Evolutionary conservation across 352 stramenopile species (phyloP).

Genomic region (Globisporangium heterothallicum): DNA sequence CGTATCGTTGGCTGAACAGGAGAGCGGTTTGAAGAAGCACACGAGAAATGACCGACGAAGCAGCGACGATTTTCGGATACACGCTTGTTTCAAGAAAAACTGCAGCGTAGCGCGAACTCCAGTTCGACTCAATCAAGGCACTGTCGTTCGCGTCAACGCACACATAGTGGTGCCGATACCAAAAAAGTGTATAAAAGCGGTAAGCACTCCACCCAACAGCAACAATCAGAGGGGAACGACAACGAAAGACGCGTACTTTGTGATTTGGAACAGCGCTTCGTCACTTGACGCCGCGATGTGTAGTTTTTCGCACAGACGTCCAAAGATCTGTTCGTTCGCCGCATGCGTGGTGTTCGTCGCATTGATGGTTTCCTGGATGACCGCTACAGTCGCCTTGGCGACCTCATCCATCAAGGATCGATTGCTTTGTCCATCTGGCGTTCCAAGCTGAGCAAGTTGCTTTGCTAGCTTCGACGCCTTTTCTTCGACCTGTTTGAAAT

Average conservation of each 20-base stretch:
- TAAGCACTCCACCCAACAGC: neutral
- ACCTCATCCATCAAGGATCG: constrained; percentile 22
- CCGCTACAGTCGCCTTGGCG: constrained; percentile 19
- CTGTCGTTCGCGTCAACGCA: too few species aligned
- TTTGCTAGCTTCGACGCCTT: constrained; percentile 35
- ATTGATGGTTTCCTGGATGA: constrained; percentile 62
- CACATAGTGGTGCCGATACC: too few species aligned
- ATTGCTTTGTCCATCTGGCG: constrained; percentile 23
- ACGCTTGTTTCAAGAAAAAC: constrained; percentile 55
- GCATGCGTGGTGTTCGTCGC: constrained; percentile 47
- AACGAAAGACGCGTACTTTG: constrained; percentile 23
- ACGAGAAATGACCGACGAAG: constrained; percentile 67
- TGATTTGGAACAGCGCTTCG: constrained; percentile 53
- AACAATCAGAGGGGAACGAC: neutral
- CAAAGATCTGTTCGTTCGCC: constrained; percentile 50
- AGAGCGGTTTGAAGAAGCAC: constrained; percentile 57
- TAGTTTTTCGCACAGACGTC: constrained; percentile 34
- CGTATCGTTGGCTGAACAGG: constrained; percentile 45
- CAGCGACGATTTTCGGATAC: constrained; percentile 46
- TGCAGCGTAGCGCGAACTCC: constrained; percentile 60
- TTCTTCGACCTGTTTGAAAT: constrained; percentile 33
- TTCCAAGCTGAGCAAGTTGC: constrained; percentile 35
- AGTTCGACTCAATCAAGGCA: constrained; percentile 53
- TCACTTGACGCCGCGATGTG: constrained; percentile 45
- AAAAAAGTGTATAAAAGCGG: neutral